These are phyloP conservation scores for Vinca major DNA, from an alignment of 305 asterid genomes.

Conservation along the genomic window DNA sequence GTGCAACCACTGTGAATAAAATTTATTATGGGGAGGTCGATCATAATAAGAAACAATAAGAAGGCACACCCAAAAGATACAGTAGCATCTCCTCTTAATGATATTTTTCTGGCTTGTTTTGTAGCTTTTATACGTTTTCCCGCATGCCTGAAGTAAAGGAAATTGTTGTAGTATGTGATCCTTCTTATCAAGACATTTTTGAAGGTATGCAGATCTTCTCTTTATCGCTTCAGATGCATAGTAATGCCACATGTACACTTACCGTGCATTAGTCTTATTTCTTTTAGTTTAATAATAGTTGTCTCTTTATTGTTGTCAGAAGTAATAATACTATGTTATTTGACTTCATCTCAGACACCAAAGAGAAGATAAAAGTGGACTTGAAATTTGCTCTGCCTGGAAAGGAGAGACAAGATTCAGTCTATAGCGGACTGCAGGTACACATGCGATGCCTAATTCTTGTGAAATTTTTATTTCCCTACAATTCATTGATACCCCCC, in stretches of 20 bases:
- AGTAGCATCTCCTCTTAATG: neutral
- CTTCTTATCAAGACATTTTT: slow-evolving; percentile 87
- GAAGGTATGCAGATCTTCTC: slow-evolving; percentile 51
- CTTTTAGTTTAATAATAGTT: neutral
- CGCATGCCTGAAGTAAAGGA: slow-evolving; percentile 91
- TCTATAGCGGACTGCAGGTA: slow-evolving; percentile 83
- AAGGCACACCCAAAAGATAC: neutral
- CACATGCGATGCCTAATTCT: too few species aligned
- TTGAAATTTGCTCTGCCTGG: slow-evolving; percentile 95
- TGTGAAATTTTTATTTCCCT: too few species aligned
- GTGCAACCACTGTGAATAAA: too few species aligned
- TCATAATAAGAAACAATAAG: neutral
- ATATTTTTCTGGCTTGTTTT: slow-evolving; percentile 17
- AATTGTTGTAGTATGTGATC: slow-evolving; percentile 91
- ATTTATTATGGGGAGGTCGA: neutral
- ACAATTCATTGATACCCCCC: too few species aligned
- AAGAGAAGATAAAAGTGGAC: slow-evolving; percentile 45
- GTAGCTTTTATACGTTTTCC: slow-evolving; percentile 87
- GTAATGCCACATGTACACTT: slow-evolving; percentile 1
- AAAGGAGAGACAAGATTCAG: slow-evolving; percentile 98
- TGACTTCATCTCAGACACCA: slow-evolving; percentile 37
- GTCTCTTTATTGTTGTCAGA: neutral
- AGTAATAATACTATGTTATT: neutral
- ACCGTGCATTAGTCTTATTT: neutral
- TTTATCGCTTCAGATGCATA: slow-evolving; percentile 6